Base-by-base conservation (phyloP, 1,284 basidiomycete species). In the Leucocoprinus gongylophorus region DNA sequence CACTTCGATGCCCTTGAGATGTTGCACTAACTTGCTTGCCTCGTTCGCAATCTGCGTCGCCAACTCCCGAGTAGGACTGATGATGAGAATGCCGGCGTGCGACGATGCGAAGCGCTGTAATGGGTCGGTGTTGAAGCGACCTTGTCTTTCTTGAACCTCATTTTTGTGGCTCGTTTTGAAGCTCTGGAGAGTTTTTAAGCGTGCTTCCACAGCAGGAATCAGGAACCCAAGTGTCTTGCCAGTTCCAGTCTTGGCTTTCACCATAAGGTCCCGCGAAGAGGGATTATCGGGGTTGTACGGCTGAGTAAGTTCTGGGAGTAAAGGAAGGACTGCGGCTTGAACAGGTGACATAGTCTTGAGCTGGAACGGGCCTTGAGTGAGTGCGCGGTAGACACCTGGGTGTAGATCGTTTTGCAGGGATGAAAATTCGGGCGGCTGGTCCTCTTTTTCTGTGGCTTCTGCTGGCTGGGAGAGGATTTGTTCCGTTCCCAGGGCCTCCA, bases 31-130 rank as follows among this genome's bases (percentile, higher is more conserved):
- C 62, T 83, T 83, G 35, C 78, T 63, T 1, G 91, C 91, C 66
- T 97, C 93, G 35, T 79, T 82, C 12, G 93, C 93, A 58, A 98
- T 98, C 68, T 97, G 95, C 1, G 86, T 88, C 1, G 95, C 95
- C 47, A 97, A 75, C 65, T 99, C 95, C 55, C 97, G 83, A 0
- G 95, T 99, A 2, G 97, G 95, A 33, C 86, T 92, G 64, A 99
- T 83, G 63, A 99, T 79, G 17, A 99, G 78, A 0, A 87, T 74
- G 5, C 95, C 93, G 40, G 84, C 83, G 23, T 76, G 70, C 9
- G 67, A 60, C 18, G 70, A 69, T 2, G 75, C 68, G 59, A 75
- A 77, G 2, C 51, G 58, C 39, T 66, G 65, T 3, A 50, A 39
- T 5, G 45, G 45, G 3, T 49, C 48, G 9, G 30, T 5, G 42